Conservation (phyloP, 2,329 filamentous ascomycete genomes). For the Colletotrichum australisinense region DNA sequence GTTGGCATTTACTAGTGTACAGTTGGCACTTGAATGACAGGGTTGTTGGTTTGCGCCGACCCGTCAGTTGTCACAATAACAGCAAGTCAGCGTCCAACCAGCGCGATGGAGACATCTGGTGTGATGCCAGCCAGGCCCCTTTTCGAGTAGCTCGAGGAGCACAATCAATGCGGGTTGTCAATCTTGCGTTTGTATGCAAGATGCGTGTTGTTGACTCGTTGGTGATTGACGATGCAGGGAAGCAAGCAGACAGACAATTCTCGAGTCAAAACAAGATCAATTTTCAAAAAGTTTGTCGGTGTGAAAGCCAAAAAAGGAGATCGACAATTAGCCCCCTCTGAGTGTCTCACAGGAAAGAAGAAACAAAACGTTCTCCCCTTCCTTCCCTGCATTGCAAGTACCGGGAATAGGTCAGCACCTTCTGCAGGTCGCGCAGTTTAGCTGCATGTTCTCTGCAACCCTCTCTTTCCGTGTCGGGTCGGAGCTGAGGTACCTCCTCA, state of each 20-base stretch:
- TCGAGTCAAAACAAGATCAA: neutral
- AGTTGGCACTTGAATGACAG: neutral
- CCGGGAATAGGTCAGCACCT: slow-evolving; percentile 9
- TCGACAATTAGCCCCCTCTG: neutral
- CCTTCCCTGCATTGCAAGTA: slow-evolving; percentile 4
- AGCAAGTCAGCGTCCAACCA: neutral
- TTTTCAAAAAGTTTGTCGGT: too few species aligned
- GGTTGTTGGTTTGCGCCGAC: neutral
- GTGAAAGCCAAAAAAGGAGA: neutral
- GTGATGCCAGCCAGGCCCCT: neutral
- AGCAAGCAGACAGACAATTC: neutral
- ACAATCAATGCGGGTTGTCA: neutral
- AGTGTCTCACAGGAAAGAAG: neutral
- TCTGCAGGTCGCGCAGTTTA: neutral
- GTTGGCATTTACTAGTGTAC: neutral
- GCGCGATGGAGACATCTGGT: neutral
- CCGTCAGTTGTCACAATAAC: neutral
- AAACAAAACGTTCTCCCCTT: neutral
- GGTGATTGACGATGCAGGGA: neutral
- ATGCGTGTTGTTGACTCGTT: neutral
- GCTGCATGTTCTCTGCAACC: neutral
- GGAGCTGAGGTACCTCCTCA: neutral
- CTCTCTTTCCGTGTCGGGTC: neutral
- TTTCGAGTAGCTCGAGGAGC: neutral
- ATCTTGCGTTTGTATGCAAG: neutral